phyloP scores from a whole-genome alignment of 371 early-diverging fungal species.

The Mortierella sp. region DNA sequence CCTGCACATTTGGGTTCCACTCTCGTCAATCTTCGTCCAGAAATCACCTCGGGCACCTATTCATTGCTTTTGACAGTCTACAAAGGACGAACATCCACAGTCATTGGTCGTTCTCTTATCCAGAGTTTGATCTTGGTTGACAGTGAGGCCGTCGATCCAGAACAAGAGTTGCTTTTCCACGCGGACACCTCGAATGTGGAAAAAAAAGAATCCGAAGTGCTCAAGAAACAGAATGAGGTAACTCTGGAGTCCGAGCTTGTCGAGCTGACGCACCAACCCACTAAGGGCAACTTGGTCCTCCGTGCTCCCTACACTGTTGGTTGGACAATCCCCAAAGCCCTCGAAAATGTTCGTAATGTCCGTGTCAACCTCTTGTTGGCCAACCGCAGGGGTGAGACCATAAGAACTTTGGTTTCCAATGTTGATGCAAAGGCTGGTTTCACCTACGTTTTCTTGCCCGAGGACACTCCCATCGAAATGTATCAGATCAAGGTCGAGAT shows the following conservation, averaged over 20 bases:
- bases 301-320: conserved; percentile 53
- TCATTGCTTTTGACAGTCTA: conserved; percentile 47
- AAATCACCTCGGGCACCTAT: conserved; percentile 38
- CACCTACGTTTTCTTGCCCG: conserved; percentile 46
- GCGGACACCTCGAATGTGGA: not conserved
- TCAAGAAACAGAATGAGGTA: conserved; percentile 16
- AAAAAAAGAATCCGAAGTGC: not conserved
- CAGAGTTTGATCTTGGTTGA: conserved; percentile 41
- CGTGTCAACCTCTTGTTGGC: conserved; percentile 46
- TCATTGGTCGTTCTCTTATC: conserved; percentile 42
- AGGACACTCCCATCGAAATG: conserved; percentile 24
- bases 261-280: conserved; percentile 46
- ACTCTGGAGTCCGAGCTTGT: conserved; percentile 32
- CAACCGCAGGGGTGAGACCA: conserved; percentile 17
- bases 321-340: conserved; percentile 48
- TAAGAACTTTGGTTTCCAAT: conserved; percentile 30
- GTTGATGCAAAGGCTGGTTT: conserved; percentile 48
- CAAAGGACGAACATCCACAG: conserved; percentile 48
- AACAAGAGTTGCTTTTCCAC: conserved; percentile 12
- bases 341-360: conserved; percentile 31
- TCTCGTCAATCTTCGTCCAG: conserved; percentile 37
- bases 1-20: conserved; percentile 40
- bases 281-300: conserved; percentile 32
- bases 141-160: conserved; percentile 31
- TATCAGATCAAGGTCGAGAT: conserved; percentile 54